Evolutionary conservation across 257 asterid species (phyloP).

Genomic region (Solanum virginianum): DNA sequence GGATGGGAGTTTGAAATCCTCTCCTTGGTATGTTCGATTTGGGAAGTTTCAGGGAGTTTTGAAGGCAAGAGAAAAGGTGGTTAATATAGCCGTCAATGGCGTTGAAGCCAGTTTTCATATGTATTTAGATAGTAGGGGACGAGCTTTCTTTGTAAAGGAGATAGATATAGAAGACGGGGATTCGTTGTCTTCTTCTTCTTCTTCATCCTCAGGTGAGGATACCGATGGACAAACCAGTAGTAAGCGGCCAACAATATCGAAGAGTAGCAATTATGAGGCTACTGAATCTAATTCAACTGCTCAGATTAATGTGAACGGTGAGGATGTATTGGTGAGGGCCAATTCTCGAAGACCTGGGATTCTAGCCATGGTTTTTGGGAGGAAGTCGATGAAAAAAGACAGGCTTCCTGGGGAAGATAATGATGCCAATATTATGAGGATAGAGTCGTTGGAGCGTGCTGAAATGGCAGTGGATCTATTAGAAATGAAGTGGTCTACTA

Average conservation of each 20-base stretch:
- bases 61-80: conserved; percentile 78
- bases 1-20: conserved; percentile 83
- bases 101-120: conserved; percentile 64
- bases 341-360: conserved; percentile 44
- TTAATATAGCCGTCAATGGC: conserved; percentile 62
- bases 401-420: conserved; percentile 12
- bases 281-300: conserved; percentile 15
- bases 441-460: conserved; percentile 71
- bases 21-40: conserved; percentile 96
- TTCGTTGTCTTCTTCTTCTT: conserved; percentile 18
- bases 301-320: conserved; percentile 13
- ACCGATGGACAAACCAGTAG: conserved; percentile 19
- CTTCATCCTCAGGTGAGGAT: conserved; percentile 62
- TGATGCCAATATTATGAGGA: conserved; percentile 14
- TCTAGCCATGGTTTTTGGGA: conserved; percentile 57
- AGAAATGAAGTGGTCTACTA: conserved; percentile 92
- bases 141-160: conserved; percentile 69
- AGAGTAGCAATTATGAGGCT: conserved; percentile 35
- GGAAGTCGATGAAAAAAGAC: conserved; percentile 22
- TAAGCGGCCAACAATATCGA: conserved; percentile 27
- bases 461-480: conserved; percentile 90
- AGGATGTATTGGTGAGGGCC: conserved; percentile 24
- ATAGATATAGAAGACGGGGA: conserved; percentile 41
- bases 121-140: conserved; percentile 85
- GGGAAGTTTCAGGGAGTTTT: conserved; percentile 97